phyloP scores from a whole-genome alignment of 2,329 filamentous ascomycete species.

The Trichoderma polysporum region DNA sequence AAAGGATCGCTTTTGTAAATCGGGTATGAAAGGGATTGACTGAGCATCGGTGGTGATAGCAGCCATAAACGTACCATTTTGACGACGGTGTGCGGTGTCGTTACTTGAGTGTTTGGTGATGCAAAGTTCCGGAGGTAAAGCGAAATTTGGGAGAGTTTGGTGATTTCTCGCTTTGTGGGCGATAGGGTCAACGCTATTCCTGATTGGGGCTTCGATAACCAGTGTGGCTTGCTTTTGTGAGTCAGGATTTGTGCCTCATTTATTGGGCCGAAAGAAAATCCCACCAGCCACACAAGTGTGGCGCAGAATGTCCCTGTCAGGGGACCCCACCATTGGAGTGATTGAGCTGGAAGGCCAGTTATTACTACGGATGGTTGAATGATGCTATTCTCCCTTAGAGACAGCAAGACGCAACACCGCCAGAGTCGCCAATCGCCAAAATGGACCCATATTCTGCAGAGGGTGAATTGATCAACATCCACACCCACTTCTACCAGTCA shows the following conservation, averaged over 20 bases:
- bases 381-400: conserved; percentile 11
- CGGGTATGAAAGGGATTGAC: conserved; percentile 15
- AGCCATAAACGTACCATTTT: conserved; percentile 46
- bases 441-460: conserved; percentile 73
- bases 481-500: conserved; percentile 72
- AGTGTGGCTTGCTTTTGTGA: conserved; percentile 10
- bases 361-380: conserved; percentile 9
- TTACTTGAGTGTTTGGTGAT: conserved; percentile 45
- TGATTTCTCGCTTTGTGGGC: conserved; percentile 48
- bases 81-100: conserved; percentile 47
- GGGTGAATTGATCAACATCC: conserved; percentile 70
- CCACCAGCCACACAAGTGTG: conserved; percentile 3
- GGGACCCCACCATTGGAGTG: conserved; percentile 20
- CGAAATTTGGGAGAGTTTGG: conserved; percentile 44
- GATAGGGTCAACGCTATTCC: conserved; percentile 40
- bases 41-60: conserved; percentile 14
- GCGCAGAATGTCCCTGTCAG: conserved; percentile 11
- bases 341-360: conserved; percentile 17
- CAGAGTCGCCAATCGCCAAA: conserved; percentile 32
- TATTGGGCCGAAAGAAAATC: conserved; percentile 25
- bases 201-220: conserved; percentile 29
- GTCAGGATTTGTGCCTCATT: conserved; percentile 26
- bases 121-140: conserved; percentile 38
- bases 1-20: conserved; percentile 20
- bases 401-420: conserved; percentile 14